Percentiles rank a stretch among this genome's conserved stretches.
phyloP scores from a whole-genome alignment of 2,329 filamentous ascomycete genomes.

The Sclerotinia sclerotiorum region DNA sequence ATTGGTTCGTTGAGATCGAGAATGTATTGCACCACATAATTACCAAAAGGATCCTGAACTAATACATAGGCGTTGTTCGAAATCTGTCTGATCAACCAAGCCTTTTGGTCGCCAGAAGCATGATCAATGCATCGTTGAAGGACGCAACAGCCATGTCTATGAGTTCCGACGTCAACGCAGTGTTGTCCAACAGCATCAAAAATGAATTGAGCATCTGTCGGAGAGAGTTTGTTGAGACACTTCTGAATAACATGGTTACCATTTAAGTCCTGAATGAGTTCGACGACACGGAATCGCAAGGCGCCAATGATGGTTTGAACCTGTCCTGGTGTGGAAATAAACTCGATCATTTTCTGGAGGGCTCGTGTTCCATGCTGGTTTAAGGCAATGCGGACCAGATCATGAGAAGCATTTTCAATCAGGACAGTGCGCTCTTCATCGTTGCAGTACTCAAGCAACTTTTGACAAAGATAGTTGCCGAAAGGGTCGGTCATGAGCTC shows the following conservation, averaged over 20 bases:
- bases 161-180: slow-evolving; percentile 89
- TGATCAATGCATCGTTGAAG: slow-evolving; percentile 98
- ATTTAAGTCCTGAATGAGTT: slow-evolving; percentile 94
- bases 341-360: slow-evolving; percentile 99
- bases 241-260: slow-evolving; percentile 99
- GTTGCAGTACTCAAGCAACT: slow-evolving; percentile 91
- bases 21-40: slow-evolving; percentile 99
- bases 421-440: slow-evolving; percentile 92
- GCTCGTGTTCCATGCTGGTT: slow-evolving; percentile 97
- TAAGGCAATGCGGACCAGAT: slow-evolving; percentile 89
- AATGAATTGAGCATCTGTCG: slow-evolving; percentile 89
- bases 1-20: slow-evolving; percentile 84
- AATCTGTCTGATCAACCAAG: slow-evolving; percentile 81
- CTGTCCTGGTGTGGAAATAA: slow-evolving; percentile 82
- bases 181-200: slow-evolving; percentile 88
- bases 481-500: slow-evolving; percentile 99
- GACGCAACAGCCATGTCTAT: slow-evolving; percentile 96
- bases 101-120: slow-evolving; percentile 84
- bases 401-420: slow-evolving; percentile 82
- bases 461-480: slow-evolving; percentile 98
- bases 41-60: slow-evolving; percentile 95
- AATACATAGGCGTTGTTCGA: slow-evolving; percentile 84
- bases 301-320: slow-evolving; percentile 85
- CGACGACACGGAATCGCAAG: slow-evolving; percentile 79
- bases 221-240: slow-evolving; percentile 89